Evolutionary conservation across 129 eudicot genomes (phyloP), one percentile per base, ranked within the genome.

Genomic region (Lactuca saligna): DNA sequence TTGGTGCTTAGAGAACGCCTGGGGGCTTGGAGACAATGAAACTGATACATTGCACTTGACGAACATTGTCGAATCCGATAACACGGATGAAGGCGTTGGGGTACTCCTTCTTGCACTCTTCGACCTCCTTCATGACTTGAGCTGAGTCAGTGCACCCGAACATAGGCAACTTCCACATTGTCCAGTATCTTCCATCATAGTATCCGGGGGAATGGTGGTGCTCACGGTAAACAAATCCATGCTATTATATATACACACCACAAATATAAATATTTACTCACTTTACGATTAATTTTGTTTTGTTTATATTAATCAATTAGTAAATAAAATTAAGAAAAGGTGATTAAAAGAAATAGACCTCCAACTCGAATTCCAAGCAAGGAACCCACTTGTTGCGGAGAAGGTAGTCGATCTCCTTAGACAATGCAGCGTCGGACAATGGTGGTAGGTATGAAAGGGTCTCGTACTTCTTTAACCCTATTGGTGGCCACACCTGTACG

Each of bases 121-220:
- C 78, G 0, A 88, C 44, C 86, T 88, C 96, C 44, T 54, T 54
- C 66, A 83, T 4, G 46, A 88, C 96, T 32, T 85, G 96, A 16
- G 72, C 29, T 6, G 88, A 58, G 65, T 84, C 95, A 0, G 84
- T 88, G 83, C 95, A 88, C 1, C 95, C 88, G 51, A 82, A 88
- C 96, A 82, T 85, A 70, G 91, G 95, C 54, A 82, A 72, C 77
- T 85, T 88, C 91, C 95, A 88, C 91, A 88, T 88, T 15, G 88
- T 82, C 95, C 91, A 88, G 95, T 85, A 88, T 32, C 95, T 61
- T n/a, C 96, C 88, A 13, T 88, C 96, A 53, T 88, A 85, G 96
- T 88, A 88, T 54, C 91, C 91, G 0, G 88, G 96, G 12, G 88
- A 80, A 0, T 46, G 37, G 64, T 75, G 0, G 91, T 85, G 29